phyloP scores from a whole-genome alignment of 345 rosid species.

The Stellera chamaejasme region DNA sequence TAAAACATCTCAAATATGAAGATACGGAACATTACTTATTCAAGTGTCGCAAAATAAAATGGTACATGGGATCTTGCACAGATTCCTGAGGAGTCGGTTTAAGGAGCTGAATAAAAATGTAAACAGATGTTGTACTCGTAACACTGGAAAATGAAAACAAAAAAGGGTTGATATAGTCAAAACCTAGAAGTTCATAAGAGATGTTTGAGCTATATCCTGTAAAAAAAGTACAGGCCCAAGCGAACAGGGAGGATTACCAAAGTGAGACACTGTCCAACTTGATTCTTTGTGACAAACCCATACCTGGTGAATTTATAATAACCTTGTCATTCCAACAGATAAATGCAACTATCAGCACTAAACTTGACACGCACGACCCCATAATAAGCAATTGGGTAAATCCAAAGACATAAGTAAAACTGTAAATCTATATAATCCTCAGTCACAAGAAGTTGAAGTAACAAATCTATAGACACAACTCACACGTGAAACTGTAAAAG shows the following conservation, averaged over 20 bases:
- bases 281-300: too few relatives aligned
- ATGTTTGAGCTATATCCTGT: not conserved
- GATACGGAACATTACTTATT: conserved; percentile 35
- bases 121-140: conserved; percentile 41
- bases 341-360: too few relatives aligned
- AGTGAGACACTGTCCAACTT: too few relatives aligned
- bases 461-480: too few relatives aligned
- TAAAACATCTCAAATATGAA: not conserved
- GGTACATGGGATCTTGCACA: conserved; percentile 14
- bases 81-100: conserved; percentile 64
- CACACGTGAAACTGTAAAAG: too few relatives aligned
- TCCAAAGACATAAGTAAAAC: too few relatives aligned
- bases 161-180: not conserved
- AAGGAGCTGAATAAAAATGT: conserved; percentile 56
- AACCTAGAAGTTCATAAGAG: not conserved
- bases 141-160: conserved; percentile 29
- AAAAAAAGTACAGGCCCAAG: conserved; percentile 51
- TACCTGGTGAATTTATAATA: too few relatives aligned
- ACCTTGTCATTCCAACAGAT: too few relatives aligned
- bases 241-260: conserved; percentile 43
- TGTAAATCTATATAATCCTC: too few relatives aligned
- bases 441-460: too few relatives aligned
- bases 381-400: too few relatives aligned
- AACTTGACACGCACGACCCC: too few relatives aligned
- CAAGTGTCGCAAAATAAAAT: conserved; percentile 40